A percentile compares a stretch with the other conserved stretches of the same genome.
phyloP scores from a whole-genome alignment of 768 basidiomycete genomes.

The Trametes gibbosa region DNA sequence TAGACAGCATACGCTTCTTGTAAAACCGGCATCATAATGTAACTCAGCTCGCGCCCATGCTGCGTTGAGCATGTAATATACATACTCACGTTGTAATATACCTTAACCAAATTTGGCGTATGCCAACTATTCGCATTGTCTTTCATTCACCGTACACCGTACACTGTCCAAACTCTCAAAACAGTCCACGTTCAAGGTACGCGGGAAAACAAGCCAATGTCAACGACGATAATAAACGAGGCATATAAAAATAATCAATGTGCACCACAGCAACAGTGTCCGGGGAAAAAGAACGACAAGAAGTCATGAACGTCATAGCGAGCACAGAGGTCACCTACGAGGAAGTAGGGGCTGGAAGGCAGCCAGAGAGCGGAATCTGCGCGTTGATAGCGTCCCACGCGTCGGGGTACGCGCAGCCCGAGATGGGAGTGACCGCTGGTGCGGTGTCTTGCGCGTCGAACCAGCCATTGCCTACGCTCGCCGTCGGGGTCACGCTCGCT shows the following conservation, averaged over 20 bases:
- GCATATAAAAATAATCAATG: neutral
- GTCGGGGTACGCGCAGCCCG: slow-evolving; percentile 60
- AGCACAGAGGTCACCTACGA: neutral
- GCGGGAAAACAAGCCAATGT: neutral
- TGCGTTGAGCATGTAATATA: neutral
- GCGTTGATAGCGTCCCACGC: slow-evolving; percentile 49
- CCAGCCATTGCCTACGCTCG: slow-evolving; percentile 54
- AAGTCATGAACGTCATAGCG: neutral
- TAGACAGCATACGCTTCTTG: slow-evolving; percentile 41
- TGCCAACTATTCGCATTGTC: too few species aligned
- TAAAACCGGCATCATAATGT: slow-evolving; percentile 6
- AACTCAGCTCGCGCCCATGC: neutral
- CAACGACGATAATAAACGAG: neutral
- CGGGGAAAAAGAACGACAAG: neutral
- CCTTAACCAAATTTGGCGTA: too few species aligned
- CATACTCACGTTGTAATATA: neutral
- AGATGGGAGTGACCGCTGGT: slow-evolving; percentile 54
- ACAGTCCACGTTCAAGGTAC: neutral
- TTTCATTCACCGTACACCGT: too few species aligned
- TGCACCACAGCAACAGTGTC: neutral
- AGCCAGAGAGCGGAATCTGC: slow-evolving; percentile 21
- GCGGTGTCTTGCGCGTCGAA: slow-evolving; percentile 44
- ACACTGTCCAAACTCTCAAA: neutral
- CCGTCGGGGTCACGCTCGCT: slow-evolving; percentile 41
- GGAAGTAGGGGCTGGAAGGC: slow-evolving; percentile 22